A percentile compares a stretch with the other conserved stretches of the same genome.
Evolutionary conservation across 1,139 yeast species (phyloP).

Genomic region (Candida gigantensis): DNA sequence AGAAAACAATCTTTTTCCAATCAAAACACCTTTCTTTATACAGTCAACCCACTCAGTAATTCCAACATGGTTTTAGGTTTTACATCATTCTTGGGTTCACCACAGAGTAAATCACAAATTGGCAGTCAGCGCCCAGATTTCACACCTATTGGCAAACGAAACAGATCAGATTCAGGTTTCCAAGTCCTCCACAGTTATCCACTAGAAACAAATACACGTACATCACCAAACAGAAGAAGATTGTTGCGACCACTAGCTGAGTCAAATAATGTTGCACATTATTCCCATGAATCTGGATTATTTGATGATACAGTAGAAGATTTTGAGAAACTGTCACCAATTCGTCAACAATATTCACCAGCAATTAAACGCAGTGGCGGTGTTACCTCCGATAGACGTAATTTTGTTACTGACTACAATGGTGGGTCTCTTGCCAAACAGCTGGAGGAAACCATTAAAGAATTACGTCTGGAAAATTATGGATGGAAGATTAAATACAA

Average conservation of each 20-base stretch:
- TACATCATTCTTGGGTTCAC: constrained; percentile 3
- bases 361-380: not conserved
- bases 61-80: constrained; percentile 4
- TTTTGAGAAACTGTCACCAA: constrained; percentile 10
- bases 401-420: constrained; percentile 7
- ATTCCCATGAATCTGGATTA: constrained; percentile 8
- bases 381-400: constrained; percentile 5
- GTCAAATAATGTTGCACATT: constrained; percentile 4
- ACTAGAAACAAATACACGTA: constrained; percentile 5
- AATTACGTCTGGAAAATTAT: constrained; percentile 12
- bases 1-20: not conserved
- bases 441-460: constrained; percentile 14
- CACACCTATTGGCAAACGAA: constrained; percentile 15
- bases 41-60: not conserved
- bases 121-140: constrained; percentile 9
- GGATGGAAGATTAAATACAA: constrained; percentile 14
- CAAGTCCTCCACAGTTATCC: constrained; percentile 16
- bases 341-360: constrained; percentile 3
- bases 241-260: constrained; percentile 14
- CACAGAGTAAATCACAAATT: not conserved
- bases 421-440: constrained; percentile 13
- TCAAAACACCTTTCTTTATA: not conserved
- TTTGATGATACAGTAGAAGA: constrained; percentile 14
- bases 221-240: constrained; percentile 8
- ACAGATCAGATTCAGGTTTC: constrained; percentile 9